These are phyloP conservation scores for Jacaranda copaia DNA, from an alignment of 257 asterid species.

Conservation along the genomic window DNA sequence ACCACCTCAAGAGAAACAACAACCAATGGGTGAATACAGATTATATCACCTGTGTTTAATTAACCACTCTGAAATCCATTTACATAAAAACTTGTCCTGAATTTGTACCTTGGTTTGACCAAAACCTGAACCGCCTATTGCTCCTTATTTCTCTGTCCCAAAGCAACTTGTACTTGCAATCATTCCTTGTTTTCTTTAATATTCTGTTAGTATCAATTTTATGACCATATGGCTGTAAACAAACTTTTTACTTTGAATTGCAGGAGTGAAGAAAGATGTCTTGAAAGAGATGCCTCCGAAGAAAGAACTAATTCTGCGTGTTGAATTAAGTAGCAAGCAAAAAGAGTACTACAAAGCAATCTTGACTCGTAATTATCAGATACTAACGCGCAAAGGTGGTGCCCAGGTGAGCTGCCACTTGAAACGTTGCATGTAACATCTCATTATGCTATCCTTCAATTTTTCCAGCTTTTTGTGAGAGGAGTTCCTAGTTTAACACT, in stretches of 20 bases:
- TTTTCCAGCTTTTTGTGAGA: conserved; percentile 18
- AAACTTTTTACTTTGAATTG: conserved; percentile 35
- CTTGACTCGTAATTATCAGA: conserved; percentile 93
- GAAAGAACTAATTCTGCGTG: conserved; percentile 94
- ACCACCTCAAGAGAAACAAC: conserved; percentile 21
- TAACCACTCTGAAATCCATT: conserved; percentile 11
- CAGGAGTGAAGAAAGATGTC: conserved; percentile 98
- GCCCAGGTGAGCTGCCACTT: conserved; percentile 69
- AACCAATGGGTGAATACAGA: conserved; percentile 18
- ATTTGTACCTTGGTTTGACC: neutral
- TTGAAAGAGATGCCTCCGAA: conserved; percentile 95
- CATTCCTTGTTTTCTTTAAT: conserved; percentile 10
- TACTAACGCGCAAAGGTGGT: conserved; percentile 96
- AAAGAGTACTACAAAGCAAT: conserved; percentile 97
- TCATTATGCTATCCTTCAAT: conserved; percentile 29
- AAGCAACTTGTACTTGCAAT: conserved; percentile 26
- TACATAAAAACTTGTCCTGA: conserved; percentile 1
- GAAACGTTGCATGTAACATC: conserved; percentile 28
- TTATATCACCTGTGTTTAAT: conserved; percentile 30
- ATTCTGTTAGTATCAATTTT: conserved; percentile 24
- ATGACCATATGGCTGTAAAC: conserved; percentile 1
- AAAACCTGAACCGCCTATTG: neutral
- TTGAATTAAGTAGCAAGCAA: conserved; percentile 92
- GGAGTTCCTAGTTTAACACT: conserved; percentile 33
- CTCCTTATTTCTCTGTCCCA: neutral